Evolutionary conservation across 192 early-diverging fungal genomes (phyloP).

Genomic region (Podochytrium sp.): DNA sequence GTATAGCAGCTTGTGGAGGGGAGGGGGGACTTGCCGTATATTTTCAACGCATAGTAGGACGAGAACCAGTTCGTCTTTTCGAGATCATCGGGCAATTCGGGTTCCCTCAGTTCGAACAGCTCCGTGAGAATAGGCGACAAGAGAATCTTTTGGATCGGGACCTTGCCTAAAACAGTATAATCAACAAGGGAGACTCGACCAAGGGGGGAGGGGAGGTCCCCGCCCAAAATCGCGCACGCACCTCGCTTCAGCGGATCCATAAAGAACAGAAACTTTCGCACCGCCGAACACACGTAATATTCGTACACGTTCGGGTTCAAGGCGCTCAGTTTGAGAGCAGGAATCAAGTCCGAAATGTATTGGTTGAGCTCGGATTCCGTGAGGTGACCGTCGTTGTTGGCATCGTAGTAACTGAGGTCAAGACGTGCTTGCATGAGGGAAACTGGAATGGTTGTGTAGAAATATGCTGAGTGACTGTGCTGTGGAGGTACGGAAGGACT

Average conservation of each 20-base stretch:
- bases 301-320: slow-evolving; percentile 36
- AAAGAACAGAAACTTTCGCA: slow-evolving; percentile 59
- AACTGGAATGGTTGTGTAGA: slow-evolving; percentile 24
- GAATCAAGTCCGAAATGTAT: slow-evolving; percentile 56
- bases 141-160: slow-evolving; percentile 53
- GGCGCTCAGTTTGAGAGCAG: slow-evolving; percentile 41
- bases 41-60: slow-evolving; percentile 37
- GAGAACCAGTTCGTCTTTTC: slow-evolving; percentile 59
- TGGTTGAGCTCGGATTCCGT: slow-evolving; percentile 51
- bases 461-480: too few species aligned
- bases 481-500: too few species aligned
- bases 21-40: slow-evolving; percentile 39
- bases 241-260: slow-evolving; percentile 51
- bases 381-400: slow-evolving; percentile 49
- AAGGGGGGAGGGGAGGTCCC: not conserved
- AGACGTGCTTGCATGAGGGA: slow-evolving; percentile 51
- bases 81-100: slow-evolving; percentile 41
- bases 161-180: slow-evolving; percentile 38
- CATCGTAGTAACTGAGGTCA: slow-evolving; percentile 49
- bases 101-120: slow-evolving; percentile 58
- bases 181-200: not conserved
- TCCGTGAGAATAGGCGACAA: slow-evolving; percentile 57
- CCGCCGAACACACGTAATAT: slow-evolving; percentile 55
- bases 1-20: too few species aligned
- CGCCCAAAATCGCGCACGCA: slow-evolving; percentile 20